A percentile compares a stretch with the other conserved stretches of the same genome.
phyloP scores from a whole-genome alignment of 768 basidiomycete species.

The Neoboletus brunneissimus region DNA sequence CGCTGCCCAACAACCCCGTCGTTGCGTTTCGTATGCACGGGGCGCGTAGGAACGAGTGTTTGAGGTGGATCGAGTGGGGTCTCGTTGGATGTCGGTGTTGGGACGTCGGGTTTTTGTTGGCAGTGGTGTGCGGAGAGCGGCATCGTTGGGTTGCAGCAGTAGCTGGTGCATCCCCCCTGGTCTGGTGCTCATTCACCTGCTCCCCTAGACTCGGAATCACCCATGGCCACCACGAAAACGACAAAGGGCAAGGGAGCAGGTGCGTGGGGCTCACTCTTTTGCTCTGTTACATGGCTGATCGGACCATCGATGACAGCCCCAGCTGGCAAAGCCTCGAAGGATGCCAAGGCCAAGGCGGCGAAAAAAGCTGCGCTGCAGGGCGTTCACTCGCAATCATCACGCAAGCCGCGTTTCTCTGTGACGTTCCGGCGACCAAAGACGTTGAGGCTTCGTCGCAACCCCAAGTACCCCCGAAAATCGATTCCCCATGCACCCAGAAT shows the following conservation, averaged over 20 bases:
- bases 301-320: slow-evolving; percentile 1
- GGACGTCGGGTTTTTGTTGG: neutral
- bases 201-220: slow-evolving; percentile 11
- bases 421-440: slow-evolving; percentile 98
- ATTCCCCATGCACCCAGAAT: slow-evolving; percentile 89
- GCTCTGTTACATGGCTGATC: slow-evolving; percentile 28
- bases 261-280: slow-evolving; percentile 11
- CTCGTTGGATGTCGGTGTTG: slow-evolving; percentile 18
- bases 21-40: neutral
- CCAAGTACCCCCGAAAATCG: slow-evolving; percentile 94
- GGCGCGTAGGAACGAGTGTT: neutral
- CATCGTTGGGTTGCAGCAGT: neutral
- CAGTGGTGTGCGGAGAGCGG: neutral
- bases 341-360: slow-evolving; percentile 83
- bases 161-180: neutral
- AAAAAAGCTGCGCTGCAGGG: slow-evolving; percentile 97
- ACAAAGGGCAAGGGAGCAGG: slow-evolving; percentile 60
- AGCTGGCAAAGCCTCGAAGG: slow-evolving; percentile 36
- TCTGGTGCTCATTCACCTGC: slow-evolving; percentile 3
- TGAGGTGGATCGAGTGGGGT: slow-evolving; percentile 22
- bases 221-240: slow-evolving; percentile 70
- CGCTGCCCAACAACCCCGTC: neutral
- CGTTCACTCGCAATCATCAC: slow-evolving; percentile 65
- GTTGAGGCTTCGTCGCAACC: slow-evolving; percentile 74
- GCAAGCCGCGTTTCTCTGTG: slow-evolving; percentile 82